These are phyloP conservation scores for Paecilomyces niveus DNA, from an alignment of 2,329 filamentous ascomycete genomes.

Conservation along the genomic window DNA sequence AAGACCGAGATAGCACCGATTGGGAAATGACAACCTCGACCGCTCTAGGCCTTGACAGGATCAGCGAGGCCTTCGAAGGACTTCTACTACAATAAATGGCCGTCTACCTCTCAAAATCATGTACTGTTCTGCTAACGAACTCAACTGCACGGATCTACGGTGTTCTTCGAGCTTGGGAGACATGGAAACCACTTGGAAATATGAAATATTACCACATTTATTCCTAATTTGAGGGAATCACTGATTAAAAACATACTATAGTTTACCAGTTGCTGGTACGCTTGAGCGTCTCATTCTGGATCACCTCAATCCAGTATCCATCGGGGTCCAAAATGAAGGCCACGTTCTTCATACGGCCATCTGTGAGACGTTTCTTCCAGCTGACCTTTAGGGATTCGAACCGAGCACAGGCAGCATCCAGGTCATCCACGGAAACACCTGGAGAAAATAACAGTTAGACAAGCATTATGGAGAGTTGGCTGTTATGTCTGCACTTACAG, in stretches of 20 bases:
- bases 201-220: neutral
- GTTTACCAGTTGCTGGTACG: conserved; percentile 33
- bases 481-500: conserved; percentile 47
- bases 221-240: neutral
- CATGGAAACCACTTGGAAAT: neutral
- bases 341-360: conserved; percentile 86
- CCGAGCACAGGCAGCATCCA: conserved; percentile 79
- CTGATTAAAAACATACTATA: neutral
- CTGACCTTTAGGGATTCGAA: conserved; percentile 75
- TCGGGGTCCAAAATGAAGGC: conserved; percentile 89
- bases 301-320: conserved; percentile 67
- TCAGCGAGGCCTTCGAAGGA: neutral
- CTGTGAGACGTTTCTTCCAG: conserved; percentile 94
- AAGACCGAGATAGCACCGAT: neutral
- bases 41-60: neutral
- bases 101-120: neutral
- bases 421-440: conserved; percentile 75
- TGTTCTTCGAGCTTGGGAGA: neutral
- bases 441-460: conserved; percentile 5
- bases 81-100: neutral
- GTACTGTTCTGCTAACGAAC: neutral
- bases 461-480: neutral
- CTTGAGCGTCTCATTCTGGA: conserved; percentile 60
- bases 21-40: neutral
- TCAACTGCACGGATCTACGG: neutral